Evolutionary conservation across 129 eudicot genomes (phyloP).

Genomic region (Solidago caesia): DNA sequence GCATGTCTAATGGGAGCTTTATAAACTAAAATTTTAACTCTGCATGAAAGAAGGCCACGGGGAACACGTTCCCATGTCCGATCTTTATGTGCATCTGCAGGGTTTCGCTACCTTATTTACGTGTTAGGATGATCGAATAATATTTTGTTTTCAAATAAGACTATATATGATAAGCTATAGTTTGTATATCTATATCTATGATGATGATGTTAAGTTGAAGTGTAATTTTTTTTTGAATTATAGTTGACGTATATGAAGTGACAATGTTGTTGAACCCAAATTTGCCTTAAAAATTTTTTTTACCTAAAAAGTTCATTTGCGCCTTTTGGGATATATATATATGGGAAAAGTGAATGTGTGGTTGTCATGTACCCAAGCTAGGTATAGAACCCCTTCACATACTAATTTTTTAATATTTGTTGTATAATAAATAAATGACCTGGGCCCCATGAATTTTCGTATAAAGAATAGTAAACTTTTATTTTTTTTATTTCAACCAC

Average conservation of each 20-base stretch:
- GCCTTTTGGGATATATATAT: neutral
- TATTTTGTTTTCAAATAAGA: slow-evolving; percentile 2
- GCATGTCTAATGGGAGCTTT: slow-evolving; percentile 62
- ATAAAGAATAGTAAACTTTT: too few relatives aligned
- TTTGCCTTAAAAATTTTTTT: neutral
- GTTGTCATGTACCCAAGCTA: too few relatives aligned
- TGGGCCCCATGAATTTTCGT: too few relatives aligned
- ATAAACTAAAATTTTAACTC: slow-evolving; percentile 29
- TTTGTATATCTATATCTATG: slow-evolving; percentile 11
- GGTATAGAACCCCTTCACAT: too few relatives aligned
- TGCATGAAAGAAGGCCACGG: neutral
- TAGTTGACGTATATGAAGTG: too few relatives aligned
- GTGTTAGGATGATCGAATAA: slow-evolving; percentile 13
- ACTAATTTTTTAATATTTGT: too few relatives aligned
- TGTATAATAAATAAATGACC: too few relatives aligned
- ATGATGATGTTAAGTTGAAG: neutral
- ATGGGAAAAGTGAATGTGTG: too few relatives aligned
- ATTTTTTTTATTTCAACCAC: too few relatives aligned
- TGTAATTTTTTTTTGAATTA: neutral
- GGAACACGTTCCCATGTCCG: neutral
- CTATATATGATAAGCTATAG: slow-evolving; percentile 11
- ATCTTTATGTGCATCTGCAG: slow-evolving; percentile 3
- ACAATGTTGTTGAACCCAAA: too few relatives aligned
- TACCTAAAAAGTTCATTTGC: neutral
- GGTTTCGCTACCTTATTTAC: slow-evolving; percentile 6